Evolutionary conservation across 805 yeast species (phyloP).

Genomic region (Metschnikowia kunwiensis): DNA sequence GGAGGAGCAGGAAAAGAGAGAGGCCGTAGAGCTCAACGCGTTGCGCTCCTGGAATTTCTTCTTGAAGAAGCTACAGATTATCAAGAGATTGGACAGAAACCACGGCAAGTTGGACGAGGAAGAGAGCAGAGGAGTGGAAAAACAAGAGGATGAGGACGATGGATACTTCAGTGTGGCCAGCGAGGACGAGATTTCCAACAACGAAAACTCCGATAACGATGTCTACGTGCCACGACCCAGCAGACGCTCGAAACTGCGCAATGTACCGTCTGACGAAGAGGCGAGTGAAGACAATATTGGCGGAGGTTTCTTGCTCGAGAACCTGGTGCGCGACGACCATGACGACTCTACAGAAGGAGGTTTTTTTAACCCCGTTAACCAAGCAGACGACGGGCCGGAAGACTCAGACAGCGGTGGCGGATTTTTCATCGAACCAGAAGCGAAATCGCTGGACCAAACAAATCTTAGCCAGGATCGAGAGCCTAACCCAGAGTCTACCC

Average conservation of each 20-base stretch:
- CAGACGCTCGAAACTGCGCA: constrained; percentile 2
- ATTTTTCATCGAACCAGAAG: too few species aligned
- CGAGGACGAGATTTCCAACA: constrained; percentile 14
- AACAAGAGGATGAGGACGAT: constrained; percentile 17
- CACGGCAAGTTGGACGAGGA: constrained; percentile 44
- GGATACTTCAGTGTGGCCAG: constrained; percentile 23
- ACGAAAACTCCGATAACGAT: constrained; percentile 7
- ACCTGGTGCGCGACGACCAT: constrained; percentile 1
- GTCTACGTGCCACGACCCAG: constrained; percentile 10
- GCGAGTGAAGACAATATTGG: constrained; percentile 14
- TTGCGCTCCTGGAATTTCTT: constrained; percentile 53
- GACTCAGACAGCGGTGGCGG: too few species aligned
- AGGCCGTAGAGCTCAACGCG: constrained; percentile 46
- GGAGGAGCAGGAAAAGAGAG: constrained; percentile 43
- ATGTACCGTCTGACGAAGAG: not conserved
- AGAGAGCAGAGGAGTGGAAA: not conserved
- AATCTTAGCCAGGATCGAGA: too few species aligned
- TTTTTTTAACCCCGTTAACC: too few species aligned
- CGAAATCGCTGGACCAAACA: too few species aligned
- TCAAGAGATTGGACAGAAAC: constrained; percentile 41
- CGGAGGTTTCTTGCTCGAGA: constrained; percentile 26
- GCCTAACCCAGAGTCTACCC: too few species aligned
- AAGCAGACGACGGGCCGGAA: too few species aligned
- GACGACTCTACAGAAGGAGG: constrained; percentile 21
- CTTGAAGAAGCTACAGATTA: constrained; percentile 48